phyloP scores from a whole-genome alignment of 352 stramenopile species.

The Globisporangium camurandrum region DNA sequence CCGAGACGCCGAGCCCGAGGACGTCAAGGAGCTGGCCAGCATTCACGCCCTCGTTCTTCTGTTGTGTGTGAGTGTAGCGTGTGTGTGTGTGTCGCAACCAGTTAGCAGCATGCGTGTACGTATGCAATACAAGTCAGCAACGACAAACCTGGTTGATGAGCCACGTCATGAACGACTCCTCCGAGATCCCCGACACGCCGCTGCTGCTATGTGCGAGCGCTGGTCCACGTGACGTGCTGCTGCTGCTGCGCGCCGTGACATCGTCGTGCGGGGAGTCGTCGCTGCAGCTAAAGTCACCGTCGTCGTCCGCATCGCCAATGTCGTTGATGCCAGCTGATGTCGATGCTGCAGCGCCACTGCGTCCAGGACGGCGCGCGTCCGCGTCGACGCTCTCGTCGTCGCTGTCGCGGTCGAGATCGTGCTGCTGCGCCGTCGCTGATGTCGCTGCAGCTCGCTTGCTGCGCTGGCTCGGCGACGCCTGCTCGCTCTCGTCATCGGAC shows the following conservation, averaged over 20 bases:
- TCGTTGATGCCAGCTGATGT: neutral
- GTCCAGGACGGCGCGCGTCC: conserved; percentile 4
- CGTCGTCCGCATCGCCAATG: conserved; percentile 6
- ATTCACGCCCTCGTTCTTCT: conserved; percentile 57
- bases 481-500: conserved; percentile 68
- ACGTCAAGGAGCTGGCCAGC: conserved; percentile 71
- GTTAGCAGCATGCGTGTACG: neutral
- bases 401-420: neutral
- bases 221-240: neutral
- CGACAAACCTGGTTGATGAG: conserved; percentile 40
- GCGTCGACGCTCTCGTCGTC: neutral
- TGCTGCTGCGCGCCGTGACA: neutral
- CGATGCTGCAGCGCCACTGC: neutral
- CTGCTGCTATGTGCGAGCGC: neutral
- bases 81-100: too few relatives aligned
- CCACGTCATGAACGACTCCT: conserved; percentile 80
- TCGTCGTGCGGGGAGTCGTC: neutral
- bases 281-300: conserved; percentile 7
- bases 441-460: neutral
- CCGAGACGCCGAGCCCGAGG: conserved; percentile 70
- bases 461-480: conserved; percentile 10
- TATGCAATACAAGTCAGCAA: neutral
- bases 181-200: conserved; percentile 38
- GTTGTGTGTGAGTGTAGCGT: too few relatives aligned
- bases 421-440: too few relatives aligned